Base-by-base conservation (phyloP, 2,329 filamentous ascomycete species). In the Seiridium unicorne region DNA sequence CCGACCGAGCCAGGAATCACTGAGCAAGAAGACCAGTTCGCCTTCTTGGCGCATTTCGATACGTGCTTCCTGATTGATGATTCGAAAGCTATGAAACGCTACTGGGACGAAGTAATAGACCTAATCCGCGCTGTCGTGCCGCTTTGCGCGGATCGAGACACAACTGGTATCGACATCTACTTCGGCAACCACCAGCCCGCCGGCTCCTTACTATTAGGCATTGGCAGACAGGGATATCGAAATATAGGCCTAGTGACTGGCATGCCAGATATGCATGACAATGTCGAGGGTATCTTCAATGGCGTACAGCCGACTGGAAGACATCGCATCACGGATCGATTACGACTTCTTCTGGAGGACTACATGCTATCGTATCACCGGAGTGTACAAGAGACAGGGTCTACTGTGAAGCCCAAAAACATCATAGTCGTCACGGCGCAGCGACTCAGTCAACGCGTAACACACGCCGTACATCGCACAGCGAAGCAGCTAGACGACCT, bases 1-100 rank as follows among this genome's bases (percentile, higher is more conserved):
- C 49, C 18, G n/a, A 9, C 34, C 5, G 34, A 9, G 13, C 49
- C n/a, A 18, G 26, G 9, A 26, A 31, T 32, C n/a, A 35, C 9
- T 10, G 32, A 53, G 5, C 13, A 57, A 3, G 84, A 88, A 63
- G 83, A 88, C 60, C 83, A 81, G 1, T 91, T 88, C 68, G 77
- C 82, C 0, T 90, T 90, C 68, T 85, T 93, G 3, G 69, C 70
- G 44, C 78, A 79, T 55, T 91, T 92, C 70, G 87, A 92, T 71
- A 92, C 89, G 2, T 74, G 89, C n/a, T 88, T 92, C 69, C 74
- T 92, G 0, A 90, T 93, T 69, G 89, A 92, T 69, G 89, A 93
- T 72, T 89, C 85, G 38, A 85, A 84, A 18, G 87, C 84, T 61
- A 92, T 92, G 90, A 77, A 79, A 6, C 68, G 74, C 31, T 81